These are phyloP conservation scores for Alternaria tenuissima DNA, from an alignment of 2,329 filamentous ascomycete genomes.

Conservation along the genomic window DNA sequence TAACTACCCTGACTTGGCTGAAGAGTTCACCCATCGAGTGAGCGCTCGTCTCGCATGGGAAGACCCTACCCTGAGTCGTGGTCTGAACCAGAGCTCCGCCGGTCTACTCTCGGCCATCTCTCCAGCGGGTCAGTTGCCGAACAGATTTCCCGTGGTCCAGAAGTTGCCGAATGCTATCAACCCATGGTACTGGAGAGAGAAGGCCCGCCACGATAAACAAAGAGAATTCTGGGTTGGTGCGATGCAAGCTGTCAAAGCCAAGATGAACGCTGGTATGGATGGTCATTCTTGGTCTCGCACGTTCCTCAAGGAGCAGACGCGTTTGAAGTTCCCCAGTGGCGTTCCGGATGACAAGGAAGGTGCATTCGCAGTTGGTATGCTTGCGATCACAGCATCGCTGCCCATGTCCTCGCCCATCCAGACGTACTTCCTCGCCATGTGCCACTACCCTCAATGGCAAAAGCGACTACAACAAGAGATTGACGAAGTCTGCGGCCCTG, in stretches of 20 bases:
- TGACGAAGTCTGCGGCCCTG: slow-evolving; percentile 61
- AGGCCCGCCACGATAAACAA: not conserved
- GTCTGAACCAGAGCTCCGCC: slow-evolving; percentile 7
- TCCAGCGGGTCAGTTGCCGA: slow-evolving; percentile 1
- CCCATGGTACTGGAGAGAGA: slow-evolving; percentile 10
- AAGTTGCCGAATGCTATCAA: slow-evolving; percentile 1
- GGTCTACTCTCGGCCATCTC: slow-evolving; percentile 2
- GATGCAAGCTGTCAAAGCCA: slow-evolving; percentile 8
- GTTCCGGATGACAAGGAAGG: slow-evolving; percentile 1
- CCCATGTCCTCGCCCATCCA: slow-evolving; percentile 11
- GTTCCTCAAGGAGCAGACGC: slow-evolving; percentile 5
- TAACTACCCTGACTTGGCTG: slow-evolving; percentile 4
- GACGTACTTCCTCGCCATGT: slow-evolving; percentile 30
- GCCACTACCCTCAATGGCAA: slow-evolving; percentile 61
- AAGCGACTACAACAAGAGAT: slow-evolving; percentile 65
- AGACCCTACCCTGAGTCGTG: slow-evolving; percentile 1
- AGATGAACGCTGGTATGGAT: not conserved
- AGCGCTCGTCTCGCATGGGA: slow-evolving; percentile 11
- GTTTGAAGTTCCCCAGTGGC: slow-evolving; percentile 7
- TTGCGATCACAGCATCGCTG: slow-evolving; percentile 9
- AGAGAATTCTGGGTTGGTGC: slow-evolving; percentile 6
- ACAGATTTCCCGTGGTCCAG: not conserved
- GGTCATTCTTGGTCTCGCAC: slow-evolving; percentile 10
- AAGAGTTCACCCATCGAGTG: slow-evolving; percentile 8
- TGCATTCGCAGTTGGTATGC: slow-evolving; percentile 9